These are phyloP conservation scores for Didymella lethalis DNA, from an alignment of 2,329 filamentous ascomycete species.

Conservation along the genomic window DNA sequence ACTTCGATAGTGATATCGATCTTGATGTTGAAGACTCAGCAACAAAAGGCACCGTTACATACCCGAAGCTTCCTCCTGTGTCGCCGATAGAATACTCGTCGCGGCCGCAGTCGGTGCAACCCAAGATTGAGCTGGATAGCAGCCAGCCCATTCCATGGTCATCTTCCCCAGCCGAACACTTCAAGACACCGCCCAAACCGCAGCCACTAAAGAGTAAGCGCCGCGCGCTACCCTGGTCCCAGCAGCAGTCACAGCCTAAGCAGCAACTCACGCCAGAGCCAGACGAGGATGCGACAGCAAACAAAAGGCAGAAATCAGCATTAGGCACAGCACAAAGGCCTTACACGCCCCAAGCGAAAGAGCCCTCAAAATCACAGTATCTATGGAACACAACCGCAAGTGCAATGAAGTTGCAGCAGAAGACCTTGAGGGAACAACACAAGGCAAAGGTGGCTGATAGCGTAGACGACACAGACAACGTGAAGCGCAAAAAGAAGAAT, in stretches of 20 bases:
- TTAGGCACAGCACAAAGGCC: conserved; percentile 47
- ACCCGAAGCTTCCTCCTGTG: conserved; percentile 50
- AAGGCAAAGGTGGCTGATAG: conserved; percentile 53
- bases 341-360: conserved; percentile 56
- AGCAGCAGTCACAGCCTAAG: conserved; percentile 48
- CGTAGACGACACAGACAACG: conserved; percentile 56
- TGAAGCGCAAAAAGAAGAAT: conserved; percentile 54
- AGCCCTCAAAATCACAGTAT: conserved; percentile 45
- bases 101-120: conserved; percentile 33
- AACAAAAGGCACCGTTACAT: conserved; percentile 54
- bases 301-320: conserved; percentile 44
- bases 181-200: conserved; percentile 42
- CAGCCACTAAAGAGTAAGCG: conserved; percentile 28
- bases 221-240: conserved; percentile 66
- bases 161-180: conserved; percentile 64
- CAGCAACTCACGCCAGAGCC: conserved; percentile 32
- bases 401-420: conserved; percentile 79
- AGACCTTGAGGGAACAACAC: conserved; percentile 70
- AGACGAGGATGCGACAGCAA: conserved; percentile 29
- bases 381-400: conserved; percentile 79
- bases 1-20: conserved; percentile 85
- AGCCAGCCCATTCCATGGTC: conserved; percentile 76
- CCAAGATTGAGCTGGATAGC: conserved; percentile 50
- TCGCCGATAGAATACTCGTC: conserved; percentile 26
- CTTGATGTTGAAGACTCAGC: conserved; percentile 72